Percentiles rank a stretch among this genome's conserved stretches.
Conservation (phyloP, 495 filamentous ascomycete genomes). For the Trichoderma reesei region DNA sequence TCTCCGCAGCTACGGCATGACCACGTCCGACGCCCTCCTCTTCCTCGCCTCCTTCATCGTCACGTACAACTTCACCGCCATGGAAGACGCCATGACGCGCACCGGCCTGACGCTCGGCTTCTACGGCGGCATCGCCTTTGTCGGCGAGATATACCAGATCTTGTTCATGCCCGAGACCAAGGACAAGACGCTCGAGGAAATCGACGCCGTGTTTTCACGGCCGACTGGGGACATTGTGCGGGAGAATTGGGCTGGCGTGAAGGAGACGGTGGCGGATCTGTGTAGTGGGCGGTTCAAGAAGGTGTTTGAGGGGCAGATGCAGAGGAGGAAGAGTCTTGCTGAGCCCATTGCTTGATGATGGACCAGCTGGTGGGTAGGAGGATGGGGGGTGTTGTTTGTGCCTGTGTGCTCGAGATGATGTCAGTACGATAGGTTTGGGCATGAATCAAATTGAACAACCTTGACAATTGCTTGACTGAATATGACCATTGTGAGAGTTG, state of each 20-base stretch:
- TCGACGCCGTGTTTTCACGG: conserved; percentile 40
- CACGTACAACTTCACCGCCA: conserved; percentile 51
- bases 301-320: conserved; percentile 3
- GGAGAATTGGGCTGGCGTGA: conserved; percentile 34
- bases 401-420: not conserved
- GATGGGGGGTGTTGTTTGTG: not conserved
- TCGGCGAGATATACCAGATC: conserved; percentile 52
- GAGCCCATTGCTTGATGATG: not conserved
- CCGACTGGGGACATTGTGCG: conserved; percentile 43
- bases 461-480: too few species aligned
- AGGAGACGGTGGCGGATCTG: conserved; percentile 7
- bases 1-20: conserved; percentile 55
- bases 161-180: conserved; percentile 68
- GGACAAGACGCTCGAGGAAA: conserved; percentile 61
- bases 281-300: not conserved
- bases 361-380: not conserved
- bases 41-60: conserved; percentile 57
- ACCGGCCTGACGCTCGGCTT: conserved; percentile 54
- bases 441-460: too few species aligned
- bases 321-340: not conserved
- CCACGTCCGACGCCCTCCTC: conserved; percentile 51
- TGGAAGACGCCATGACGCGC: conserved; percentile 40
- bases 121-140: conserved; percentile 57
- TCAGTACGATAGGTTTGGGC: not conserved
- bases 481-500: too few species aligned